phyloP scores from a whole-genome alignment of 441 rosid species.

The Corymbia citriodora region DNA sequence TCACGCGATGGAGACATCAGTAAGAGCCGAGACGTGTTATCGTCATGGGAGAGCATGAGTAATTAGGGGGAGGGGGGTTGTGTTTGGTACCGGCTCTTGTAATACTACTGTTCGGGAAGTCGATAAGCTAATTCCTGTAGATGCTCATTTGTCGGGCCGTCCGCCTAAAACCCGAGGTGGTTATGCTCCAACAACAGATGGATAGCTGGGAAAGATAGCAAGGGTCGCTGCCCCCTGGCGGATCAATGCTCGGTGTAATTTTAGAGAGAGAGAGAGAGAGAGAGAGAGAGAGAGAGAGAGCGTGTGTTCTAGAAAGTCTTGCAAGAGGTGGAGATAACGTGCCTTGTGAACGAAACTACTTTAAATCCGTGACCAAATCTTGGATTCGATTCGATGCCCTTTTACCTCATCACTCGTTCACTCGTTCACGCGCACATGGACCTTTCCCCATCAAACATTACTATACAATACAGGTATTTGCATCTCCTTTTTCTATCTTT shows the following conservation, averaged over 20 bases:
- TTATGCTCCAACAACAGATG: fast-evolving
- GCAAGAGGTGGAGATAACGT: not conserved
- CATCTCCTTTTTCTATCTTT: not conserved
- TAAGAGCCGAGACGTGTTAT: not conserved
- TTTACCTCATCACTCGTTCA: not conserved
- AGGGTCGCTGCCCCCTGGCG: not conserved
- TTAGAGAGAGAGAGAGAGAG: not conserved
- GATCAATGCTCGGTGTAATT: not conserved
- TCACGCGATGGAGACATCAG: not conserved
- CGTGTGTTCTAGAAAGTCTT: not conserved
- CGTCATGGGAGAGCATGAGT: not conserved
- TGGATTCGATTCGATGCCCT: not conserved
- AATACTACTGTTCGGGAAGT: not conserved
- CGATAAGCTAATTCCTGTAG: not conserved
- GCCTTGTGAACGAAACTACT: not conserved
- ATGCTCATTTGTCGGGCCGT: not conserved
- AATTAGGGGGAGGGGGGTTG: not conserved
- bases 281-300: not conserved
- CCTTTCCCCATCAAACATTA: not conserved
- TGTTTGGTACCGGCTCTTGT: not conserved
- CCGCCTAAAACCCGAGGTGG: fast-evolving
- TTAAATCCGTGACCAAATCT: not conserved
- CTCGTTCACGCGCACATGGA: not conserved
- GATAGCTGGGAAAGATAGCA: not conserved
- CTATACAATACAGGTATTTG: not conserved